These are phyloP conservation scores for Oxyria digyna DNA, from an alignment of 148 eudicot species.

Conservation along the genomic window DNA sequence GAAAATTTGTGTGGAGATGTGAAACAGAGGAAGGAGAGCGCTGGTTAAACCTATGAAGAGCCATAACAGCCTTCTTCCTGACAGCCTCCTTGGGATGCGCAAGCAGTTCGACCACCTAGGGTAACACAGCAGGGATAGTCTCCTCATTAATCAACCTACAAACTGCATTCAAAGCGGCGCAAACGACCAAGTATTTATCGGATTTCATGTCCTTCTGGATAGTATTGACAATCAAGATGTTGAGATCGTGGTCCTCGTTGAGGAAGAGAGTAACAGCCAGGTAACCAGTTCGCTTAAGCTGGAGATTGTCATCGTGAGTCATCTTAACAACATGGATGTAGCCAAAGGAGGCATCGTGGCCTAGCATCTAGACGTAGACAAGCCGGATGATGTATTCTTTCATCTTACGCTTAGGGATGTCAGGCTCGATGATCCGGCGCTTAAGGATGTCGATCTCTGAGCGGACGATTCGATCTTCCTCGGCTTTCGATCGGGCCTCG, in stretches of 20 bases:
- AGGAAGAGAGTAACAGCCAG: slow-evolving; percentile 80
- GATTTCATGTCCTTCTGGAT: slow-evolving; percentile 98
- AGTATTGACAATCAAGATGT: slow-evolving; percentile 84
- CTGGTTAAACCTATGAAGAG: no score
- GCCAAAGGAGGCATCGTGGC: slow-evolving; percentile 86
- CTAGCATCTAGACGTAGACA: slow-evolving; percentile 84
- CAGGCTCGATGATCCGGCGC: slow-evolving; percentile 60
- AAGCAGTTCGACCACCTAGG: no score
- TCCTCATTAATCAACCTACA: slow-evolving; percentile 93
- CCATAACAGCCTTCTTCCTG: no score
- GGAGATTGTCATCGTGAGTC: slow-evolving; percentile 69
- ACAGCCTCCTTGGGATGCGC: no score
- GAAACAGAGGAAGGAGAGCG: no score
- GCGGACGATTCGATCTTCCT: no score
- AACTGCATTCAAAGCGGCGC: slow-evolving; percentile 83
- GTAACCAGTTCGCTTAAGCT: slow-evolving; percentile 72
- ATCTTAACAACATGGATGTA: slow-evolving; percentile 93
- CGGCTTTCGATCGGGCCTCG: no score
- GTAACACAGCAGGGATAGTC: no score
- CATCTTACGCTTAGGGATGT: slow-evolving; percentile 76
- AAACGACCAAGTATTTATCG: slow-evolving; percentile 82
- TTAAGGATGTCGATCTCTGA: no score
- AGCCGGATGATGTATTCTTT: slow-evolving; percentile 81
- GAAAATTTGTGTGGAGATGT: no score
- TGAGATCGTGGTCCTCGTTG: slow-evolving; percentile 88